Evolutionary conservation across 495 filamentous ascomycete genomes (phyloP).

Genomic region (Talaromyces adpressus): DNA sequence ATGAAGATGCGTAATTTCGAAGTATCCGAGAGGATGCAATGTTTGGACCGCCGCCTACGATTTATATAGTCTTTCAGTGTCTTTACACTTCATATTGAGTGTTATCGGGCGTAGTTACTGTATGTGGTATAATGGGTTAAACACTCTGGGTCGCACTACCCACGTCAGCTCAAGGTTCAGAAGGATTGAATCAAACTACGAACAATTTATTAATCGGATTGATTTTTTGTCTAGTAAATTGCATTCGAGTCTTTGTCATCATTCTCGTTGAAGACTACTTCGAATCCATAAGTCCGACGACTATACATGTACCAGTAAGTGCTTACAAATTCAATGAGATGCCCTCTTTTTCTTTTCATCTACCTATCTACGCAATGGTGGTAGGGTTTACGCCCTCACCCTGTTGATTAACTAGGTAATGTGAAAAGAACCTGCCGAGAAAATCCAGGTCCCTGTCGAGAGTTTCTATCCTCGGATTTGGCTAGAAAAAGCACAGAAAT

Average conservation of each 20-base stretch:
- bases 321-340: neutral
- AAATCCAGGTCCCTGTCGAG: constrained; percentile 15
- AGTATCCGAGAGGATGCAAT: neutral
- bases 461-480: no score
- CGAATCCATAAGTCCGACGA: neutral
- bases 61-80: neutral
- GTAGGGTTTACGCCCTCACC: no score
- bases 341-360: neutral
- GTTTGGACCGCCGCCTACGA: no score
- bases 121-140: neutral
- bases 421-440: no score
- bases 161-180: neutral
- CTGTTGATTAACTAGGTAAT: no score
- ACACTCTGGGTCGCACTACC: neutral
- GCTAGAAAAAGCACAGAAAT: no score
- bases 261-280: neutral
- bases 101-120: neutral
- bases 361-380: neutral
- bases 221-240: neutral
- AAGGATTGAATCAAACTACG: neutral
- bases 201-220: neutral
- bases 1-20: neutral
- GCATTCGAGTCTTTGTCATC: neutral
- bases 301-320: neutral
- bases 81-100: neutral